These are phyloP conservation scores for Metschnikowia dekortorum DNA, from an alignment of 805 yeast genomes.

Conservation along the genomic window DNA sequence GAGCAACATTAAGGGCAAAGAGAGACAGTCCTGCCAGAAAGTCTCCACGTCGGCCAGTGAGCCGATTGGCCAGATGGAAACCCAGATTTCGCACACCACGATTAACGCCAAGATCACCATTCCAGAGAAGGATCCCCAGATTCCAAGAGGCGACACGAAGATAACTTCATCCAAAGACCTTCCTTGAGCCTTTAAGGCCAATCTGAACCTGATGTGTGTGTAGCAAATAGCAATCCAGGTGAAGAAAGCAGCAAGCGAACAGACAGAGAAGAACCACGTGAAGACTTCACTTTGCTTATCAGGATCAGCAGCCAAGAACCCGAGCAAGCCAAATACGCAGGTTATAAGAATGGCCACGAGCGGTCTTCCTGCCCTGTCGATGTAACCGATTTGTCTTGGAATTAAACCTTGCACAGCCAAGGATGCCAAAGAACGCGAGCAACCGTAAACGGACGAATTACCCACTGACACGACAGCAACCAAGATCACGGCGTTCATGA, in stretches of 20 bases:
- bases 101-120: constrained; percentile 28
- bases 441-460: constrained; percentile 27
- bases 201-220: constrained; percentile 39
- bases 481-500: constrained; percentile 26
- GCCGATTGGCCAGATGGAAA: constrained; percentile 37
- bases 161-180: constrained; percentile 31
- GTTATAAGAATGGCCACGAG: constrained; percentile 51
- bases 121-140: constrained; percentile 34
- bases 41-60: constrained; percentile 16
- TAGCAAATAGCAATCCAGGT: constrained; percentile 39
- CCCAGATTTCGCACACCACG: constrained; percentile 36
- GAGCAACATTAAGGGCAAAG: constrained; percentile 36
- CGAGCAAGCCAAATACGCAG: constrained; percentile 38
- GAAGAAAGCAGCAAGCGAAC: constrained; percentile 39
- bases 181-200: constrained; percentile 33
- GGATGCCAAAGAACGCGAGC: constrained; percentile 58
- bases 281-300: constrained; percentile 30
- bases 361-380: constrained; percentile 68
- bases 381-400: constrained; percentile 54
- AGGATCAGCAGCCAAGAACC: constrained; percentile 32
- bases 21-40: constrained; percentile 50
- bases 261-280: constrained; percentile 39
- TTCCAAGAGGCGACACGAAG: constrained; percentile 33
- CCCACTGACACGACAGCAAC: constrained; percentile 28
- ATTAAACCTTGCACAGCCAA: constrained; percentile 61